Evolutionary conservation across 1,139 yeast species (phyloP).

Genomic region (Pichia sp.): DNA sequence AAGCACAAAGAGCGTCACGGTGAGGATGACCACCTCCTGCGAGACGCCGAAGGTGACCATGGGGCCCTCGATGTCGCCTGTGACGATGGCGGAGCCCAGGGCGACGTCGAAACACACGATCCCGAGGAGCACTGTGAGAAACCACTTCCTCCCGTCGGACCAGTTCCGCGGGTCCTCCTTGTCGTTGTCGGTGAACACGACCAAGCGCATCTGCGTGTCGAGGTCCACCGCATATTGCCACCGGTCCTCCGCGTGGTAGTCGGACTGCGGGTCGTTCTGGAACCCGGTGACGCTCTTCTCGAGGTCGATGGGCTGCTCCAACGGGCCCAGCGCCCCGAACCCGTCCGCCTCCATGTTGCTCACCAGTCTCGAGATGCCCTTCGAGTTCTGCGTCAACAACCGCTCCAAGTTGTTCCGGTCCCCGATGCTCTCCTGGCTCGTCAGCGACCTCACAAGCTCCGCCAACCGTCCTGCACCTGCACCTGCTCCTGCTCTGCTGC

Average conservation of each 20-base stretch:
- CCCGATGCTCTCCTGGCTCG: slow-evolving; percentile 18
- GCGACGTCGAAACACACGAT: slow-evolving; percentile 55
- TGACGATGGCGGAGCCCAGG: slow-evolving; percentile 55
- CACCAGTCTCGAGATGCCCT: slow-evolving; percentile 36
- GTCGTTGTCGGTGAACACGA: slow-evolving; percentile 51
- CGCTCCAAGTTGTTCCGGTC: slow-evolving; percentile 31
- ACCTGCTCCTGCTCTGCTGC: too few species aligned
- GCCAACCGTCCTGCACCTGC: slow-evolving; percentile 9
- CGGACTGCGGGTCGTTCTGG: slow-evolving; percentile 37
- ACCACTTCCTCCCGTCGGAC: slow-evolving; percentile 48
- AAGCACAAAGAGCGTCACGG: slow-evolving; percentile 58
- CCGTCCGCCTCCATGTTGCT: slow-evolving; percentile 34
- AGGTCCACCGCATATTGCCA: slow-evolving; percentile 59
- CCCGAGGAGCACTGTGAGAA: slow-evolving; percentile 49
- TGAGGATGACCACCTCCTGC: slow-evolving; percentile 51
- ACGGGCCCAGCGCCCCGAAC: slow-evolving; percentile 49
- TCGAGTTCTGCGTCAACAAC: slow-evolving; percentile 35
- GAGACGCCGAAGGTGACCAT: slow-evolving; percentile 47
- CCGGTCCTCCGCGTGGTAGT: slow-evolving; percentile 45
- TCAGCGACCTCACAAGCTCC: slow-evolving; percentile 19
- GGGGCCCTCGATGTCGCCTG: slow-evolving; percentile 57
- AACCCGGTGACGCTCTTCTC: slow-evolving; percentile 32
- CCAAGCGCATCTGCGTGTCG: slow-evolving; percentile 54
- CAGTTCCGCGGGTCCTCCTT: slow-evolving; percentile 56
- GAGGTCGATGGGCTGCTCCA: slow-evolving; percentile 50